Evolutionary conservation across 1,139 yeast species (phyloP).

Genomic region (Schizosaccharomyces versatilis): DNA sequence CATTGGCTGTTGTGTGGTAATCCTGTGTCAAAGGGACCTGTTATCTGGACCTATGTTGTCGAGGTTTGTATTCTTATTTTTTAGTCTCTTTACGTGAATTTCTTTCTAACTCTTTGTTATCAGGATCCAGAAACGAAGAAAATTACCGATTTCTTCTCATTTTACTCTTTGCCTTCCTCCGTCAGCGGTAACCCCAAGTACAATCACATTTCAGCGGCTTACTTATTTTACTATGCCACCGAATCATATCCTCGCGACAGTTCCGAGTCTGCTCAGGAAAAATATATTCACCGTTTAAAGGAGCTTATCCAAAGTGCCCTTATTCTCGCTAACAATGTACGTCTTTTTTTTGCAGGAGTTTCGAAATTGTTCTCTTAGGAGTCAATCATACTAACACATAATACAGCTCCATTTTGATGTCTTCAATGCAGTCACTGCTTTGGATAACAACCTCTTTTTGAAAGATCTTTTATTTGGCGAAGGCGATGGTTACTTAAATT

Average conservation of each 20-base stretch:
- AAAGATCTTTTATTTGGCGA: constrained; percentile 70
- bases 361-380: too few species aligned
- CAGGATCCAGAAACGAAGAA: constrained; percentile 25
- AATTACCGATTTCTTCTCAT: constrained; percentile 74
- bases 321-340: constrained; percentile 36
- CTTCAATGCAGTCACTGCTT: constrained; percentile 74
- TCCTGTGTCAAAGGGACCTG: constrained; percentile 22
- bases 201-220: constrained; percentile 61
- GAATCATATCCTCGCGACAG: constrained; percentile 24
- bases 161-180: constrained; percentile 69
- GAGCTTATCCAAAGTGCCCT: constrained; percentile 53
- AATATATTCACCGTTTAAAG: constrained; percentile 36
- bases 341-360: neutral
- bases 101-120: too few species aligned
- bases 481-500: constrained; percentile 84
- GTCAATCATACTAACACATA: neutral
- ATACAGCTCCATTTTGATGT: constrained; percentile 47
- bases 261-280: constrained; percentile 9
- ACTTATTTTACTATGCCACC: constrained; percentile 73
- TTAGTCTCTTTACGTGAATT: neutral
- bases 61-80: constrained; percentile 18
- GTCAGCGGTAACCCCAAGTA: constrained; percentile 50
- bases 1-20: constrained; percentile 58
- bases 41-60: constrained; percentile 61
- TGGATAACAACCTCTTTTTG: constrained; percentile 68